Evolutionary conservation across 2,329 filamentous ascomycete species (phyloP).

Genomic region (Fusarium camptoceras): DNA sequence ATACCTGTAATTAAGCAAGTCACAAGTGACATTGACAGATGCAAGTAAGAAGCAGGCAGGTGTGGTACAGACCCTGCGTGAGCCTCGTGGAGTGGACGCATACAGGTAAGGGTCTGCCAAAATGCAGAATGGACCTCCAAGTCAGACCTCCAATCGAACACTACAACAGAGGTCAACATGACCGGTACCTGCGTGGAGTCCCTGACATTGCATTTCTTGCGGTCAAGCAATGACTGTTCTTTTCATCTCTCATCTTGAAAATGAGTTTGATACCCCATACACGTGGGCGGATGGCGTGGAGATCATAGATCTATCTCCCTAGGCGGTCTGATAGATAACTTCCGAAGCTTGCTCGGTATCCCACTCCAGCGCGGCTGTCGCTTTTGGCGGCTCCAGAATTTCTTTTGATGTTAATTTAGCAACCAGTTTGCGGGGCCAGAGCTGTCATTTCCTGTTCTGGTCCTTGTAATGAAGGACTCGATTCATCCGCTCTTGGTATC

Average conservation of each 20-base stretch:
- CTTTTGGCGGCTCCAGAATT: conserved; percentile 42
- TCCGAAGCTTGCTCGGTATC: conserved; percentile 30
- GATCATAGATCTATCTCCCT: conserved; percentile 13
- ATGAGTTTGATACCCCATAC: neutral
- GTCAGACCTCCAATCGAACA: conserved; percentile 25
- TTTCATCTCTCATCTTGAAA: conserved; percentile 1
- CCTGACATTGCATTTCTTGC: conserved; percentile 38
- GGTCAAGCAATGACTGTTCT: conserved; percentile 14
- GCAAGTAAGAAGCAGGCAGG: conserved; percentile 34
- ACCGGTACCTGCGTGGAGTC: conserved; percentile 46
- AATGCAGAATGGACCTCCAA: conserved; percentile 25
- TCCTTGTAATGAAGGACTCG: neutral
- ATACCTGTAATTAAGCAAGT: conserved; percentile 27
- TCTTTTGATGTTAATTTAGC: conserved; percentile 15
- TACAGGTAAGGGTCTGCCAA: conserved; percentile 22
- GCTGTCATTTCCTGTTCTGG: conserved; percentile 9
- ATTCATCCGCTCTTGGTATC: conserved; percentile 14
- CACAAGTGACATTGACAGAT: conserved; percentile 38
- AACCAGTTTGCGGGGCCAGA: conserved; percentile 15
- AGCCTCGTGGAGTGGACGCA: conserved; percentile 42
- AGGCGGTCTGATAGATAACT: conserved; percentile 18
- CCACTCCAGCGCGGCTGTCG: conserved; percentile 34
- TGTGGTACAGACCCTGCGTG: conserved; percentile 43
- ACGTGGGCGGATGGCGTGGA: conserved; percentile 12
- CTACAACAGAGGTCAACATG: conserved; percentile 9